phyloP scores from a whole-genome alignment of 192 early-diverging fungal genomes.

The Gamsiella multidivaricata region DNA sequence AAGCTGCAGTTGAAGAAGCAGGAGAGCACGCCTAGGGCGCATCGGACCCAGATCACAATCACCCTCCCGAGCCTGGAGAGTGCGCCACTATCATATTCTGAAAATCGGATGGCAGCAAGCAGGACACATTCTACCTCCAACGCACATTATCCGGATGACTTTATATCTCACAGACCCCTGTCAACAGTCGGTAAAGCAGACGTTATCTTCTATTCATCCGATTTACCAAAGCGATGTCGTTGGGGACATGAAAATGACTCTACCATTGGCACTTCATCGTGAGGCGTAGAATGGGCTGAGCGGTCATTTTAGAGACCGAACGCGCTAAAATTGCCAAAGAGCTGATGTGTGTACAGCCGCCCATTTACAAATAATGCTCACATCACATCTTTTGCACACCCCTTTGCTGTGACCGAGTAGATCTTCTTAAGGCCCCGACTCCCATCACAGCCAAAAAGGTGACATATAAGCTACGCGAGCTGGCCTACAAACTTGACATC shows the following conservation, averaged over 20 bases:
- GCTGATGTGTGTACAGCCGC: too few species aligned
- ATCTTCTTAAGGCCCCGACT: constrained; percentile 74
- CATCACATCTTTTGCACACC: not conserved
- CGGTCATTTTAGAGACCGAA: not conserved
- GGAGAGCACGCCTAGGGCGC: constrained; percentile 19
- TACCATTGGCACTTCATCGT: too few species aligned
- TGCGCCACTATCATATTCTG: constrained; percentile 15
- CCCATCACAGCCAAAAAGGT: constrained; percentile 74
- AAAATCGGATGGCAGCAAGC: constrained; percentile 6
- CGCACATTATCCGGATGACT: constrained; percentile 49
- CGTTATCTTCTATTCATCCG: not conserved
- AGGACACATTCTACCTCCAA: constrained; percentile 34
- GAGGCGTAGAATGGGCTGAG: constrained; percentile 15
- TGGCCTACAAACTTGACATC: constrained; percentile 91
- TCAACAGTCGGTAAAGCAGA: constrained; percentile 37
- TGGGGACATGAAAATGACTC: not conserved
- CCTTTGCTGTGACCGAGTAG: constrained; percentile 39
- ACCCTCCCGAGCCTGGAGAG: constrained; percentile 37
- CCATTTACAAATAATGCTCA: not conserved
- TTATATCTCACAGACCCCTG: constrained; percentile 40
- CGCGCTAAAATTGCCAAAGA: constrained; percentile 3
- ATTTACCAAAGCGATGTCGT: too few species aligned
- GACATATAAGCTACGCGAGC: constrained; percentile 85
- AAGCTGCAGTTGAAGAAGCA: constrained; percentile 60
- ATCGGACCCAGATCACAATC: constrained; percentile 29